Percentiles rank a stretch among this genome's conserved stretches.
Conservation (phyloP, 768 basidiomycete genomes). For the Termitomyces sp. region DNA sequence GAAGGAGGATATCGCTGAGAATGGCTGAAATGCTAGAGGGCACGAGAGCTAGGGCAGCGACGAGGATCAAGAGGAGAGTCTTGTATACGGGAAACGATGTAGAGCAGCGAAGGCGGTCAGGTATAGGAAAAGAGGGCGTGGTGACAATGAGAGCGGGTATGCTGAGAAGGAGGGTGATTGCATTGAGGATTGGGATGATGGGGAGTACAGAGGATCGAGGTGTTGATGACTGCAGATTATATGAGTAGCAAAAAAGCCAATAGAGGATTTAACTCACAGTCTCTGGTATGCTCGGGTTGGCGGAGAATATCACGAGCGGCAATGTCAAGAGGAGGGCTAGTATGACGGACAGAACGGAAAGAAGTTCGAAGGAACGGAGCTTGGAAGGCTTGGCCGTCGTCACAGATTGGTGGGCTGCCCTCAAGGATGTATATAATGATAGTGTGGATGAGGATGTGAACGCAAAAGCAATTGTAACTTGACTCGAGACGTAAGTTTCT, state of each 20-base stretch:
- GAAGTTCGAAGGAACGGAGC: slow-evolving; percentile 53
- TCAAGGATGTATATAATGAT: slow-evolving; percentile 60
- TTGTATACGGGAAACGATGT: slow-evolving; percentile 45
- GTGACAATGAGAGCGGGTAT: slow-evolving; percentile 60
- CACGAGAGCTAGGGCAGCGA: slow-evolving; percentile 44
- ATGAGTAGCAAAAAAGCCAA: neutral
- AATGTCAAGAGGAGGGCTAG: slow-evolving; percentile 49
- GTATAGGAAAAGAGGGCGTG: slow-evolving; percentile 48
- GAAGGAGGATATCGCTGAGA: slow-evolving; percentile 45
- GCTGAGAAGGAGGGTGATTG: slow-evolving; percentile 51
- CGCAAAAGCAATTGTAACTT: slow-evolving; percentile 60
- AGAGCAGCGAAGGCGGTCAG: slow-evolving; percentile 36
- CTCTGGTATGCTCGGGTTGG: slow-evolving; percentile 40
- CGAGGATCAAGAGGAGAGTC: slow-evolving; percentile 34
- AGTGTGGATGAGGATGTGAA: slow-evolving; percentile 66
- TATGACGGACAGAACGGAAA: slow-evolving; percentile 48
- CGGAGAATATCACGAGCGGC: slow-evolving; percentile 54
- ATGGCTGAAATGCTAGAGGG: slow-evolving; percentile 34
- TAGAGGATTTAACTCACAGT: slow-evolving; percentile 21
- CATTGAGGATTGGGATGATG: slow-evolving; percentile 40
- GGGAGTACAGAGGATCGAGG: slow-evolving; percentile 21
- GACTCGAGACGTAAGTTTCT: neutral
- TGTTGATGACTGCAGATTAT: slow-evolving; percentile 4
- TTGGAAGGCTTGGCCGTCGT: slow-evolving; percentile 41
- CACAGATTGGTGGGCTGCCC: slow-evolving; percentile 35